Percentiles rank a stretch among this genome's conserved stretches.
Conservation (phyloP, 225 moss, liverwort and hornwort species). For the Physcomitrellopsis africana region DNA sequence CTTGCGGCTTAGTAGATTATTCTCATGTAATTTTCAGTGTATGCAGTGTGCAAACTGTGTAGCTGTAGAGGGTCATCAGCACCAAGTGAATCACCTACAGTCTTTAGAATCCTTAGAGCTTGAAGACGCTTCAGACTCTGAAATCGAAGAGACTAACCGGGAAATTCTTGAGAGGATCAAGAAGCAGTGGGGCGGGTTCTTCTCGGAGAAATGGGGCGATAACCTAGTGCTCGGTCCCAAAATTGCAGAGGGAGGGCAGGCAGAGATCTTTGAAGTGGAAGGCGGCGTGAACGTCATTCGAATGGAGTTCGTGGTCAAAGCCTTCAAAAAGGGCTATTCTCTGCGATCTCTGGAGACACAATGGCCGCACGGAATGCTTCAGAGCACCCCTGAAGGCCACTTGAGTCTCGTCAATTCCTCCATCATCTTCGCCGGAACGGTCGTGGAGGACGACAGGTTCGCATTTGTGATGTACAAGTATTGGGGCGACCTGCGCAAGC, state of each 20-base stretch:
- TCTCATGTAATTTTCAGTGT: too few relatives aligned
- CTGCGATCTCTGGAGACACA: constrained; percentile 40
- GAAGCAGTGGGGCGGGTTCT: constrained; percentile 37
- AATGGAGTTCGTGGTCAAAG: constrained; percentile 45
- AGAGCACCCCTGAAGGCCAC: background rate
- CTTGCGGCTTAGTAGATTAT: too few relatives aligned
- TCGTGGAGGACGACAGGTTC: constrained; percentile 46
- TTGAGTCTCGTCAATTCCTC: constrained; percentile 26
- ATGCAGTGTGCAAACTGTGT: constrained; percentile 3
- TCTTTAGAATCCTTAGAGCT: constrained; percentile 43
- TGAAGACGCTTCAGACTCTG: constrained; percentile 38
- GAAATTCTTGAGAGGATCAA: constrained; percentile 46
- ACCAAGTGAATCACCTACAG: too few relatives aligned
- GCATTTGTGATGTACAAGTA: constrained; percentile 58
- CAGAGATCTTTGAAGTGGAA: constrained; percentile 51
- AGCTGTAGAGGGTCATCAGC: too few relatives aligned
- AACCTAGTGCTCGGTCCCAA: constrained; percentile 46
- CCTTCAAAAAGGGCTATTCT: constrained; percentile 49
- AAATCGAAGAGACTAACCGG: constrained; percentile 41
- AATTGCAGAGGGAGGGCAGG: constrained; percentile 54
- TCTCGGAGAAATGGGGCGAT: constrained; percentile 35
- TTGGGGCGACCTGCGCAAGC: constrained; percentile 55
- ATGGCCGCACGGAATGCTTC: constrained; percentile 35
- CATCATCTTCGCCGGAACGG: constrained; percentile 41
- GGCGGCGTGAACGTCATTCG: constrained; percentile 22